phyloP scores from a whole-genome alignment of 2,329 filamentous ascomycete genomes.

The Talaromyces sp. region DNA sequence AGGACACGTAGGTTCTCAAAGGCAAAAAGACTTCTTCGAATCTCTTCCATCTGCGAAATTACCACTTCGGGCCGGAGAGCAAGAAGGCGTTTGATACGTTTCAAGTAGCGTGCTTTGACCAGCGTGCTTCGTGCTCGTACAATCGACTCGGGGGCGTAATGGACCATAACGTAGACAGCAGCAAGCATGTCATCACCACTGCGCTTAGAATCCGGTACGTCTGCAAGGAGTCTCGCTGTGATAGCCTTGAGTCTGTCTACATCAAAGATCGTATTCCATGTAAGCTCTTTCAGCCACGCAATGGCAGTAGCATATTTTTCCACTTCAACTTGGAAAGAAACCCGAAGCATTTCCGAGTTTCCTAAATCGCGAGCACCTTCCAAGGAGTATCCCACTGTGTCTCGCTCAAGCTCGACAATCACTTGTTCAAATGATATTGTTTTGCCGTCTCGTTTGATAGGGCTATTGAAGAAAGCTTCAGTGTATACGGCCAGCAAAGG shows the following conservation, averaged over 20 bases:
- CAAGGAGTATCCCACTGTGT: conserved; percentile 80
- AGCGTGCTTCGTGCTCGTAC: conserved; percentile 74
- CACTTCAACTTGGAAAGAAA: conserved; percentile 80
- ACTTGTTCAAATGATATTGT: conserved; percentile 85
- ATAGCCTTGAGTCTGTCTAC: conserved; percentile 58
- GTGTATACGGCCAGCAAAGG: conserved; percentile 80
- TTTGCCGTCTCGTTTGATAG: conserved; percentile 71
- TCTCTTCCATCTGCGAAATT: conserved; percentile 69
- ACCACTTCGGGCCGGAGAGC: conserved; percentile 71
- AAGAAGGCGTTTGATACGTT: conserved; percentile 75
- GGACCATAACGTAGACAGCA: conserved; percentile 68
- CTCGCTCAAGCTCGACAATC: conserved; percentile 82
- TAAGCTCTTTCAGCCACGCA: conserved; percentile 76
- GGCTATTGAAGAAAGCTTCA: conserved; percentile 92
- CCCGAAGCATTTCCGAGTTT: conserved; percentile 74
- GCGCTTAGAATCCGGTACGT: conserved; percentile 88
- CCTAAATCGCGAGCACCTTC: conserved; percentile 64
- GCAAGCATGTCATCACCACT: conserved; percentile 64
- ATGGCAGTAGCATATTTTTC: conserved; percentile 82
- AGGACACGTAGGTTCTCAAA: conserved; percentile 82
- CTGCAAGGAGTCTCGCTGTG: conserved; percentile 77
- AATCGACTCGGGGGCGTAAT: conserved; percentile 72
- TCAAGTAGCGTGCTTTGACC: conserved; percentile 82
- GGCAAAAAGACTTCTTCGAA: conserved; percentile 72
- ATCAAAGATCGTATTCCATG: conserved; percentile 88